Percentiles rank a stretch among this genome's conserved stretches.
Conservation (phyloP, 768 basidiomycete genomes). For the Russula abietina region DNA sequence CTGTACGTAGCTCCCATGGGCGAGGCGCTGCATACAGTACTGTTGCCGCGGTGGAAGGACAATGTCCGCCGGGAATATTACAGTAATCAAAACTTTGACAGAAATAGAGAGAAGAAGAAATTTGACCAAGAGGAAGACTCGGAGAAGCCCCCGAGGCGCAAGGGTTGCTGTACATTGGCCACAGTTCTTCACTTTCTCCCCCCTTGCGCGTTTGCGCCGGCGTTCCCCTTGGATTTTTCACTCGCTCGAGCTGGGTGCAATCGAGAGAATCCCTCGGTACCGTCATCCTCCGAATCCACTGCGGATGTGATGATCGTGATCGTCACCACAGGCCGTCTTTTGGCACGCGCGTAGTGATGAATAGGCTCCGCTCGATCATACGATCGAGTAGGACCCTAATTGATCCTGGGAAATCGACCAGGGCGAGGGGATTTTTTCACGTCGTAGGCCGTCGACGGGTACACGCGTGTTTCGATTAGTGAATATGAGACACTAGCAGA, state of each 20-base stretch:
- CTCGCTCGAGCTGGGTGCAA: background rate
- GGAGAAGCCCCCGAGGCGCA: background rate
- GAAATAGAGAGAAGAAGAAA: background rate
- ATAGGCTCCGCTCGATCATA: background rate
- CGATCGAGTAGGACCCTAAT: background rate
- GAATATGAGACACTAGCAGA: background rate
- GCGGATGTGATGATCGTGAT: no score
- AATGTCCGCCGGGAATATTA: no score
- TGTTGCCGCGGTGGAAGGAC: background rate
- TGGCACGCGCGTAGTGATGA: no score
- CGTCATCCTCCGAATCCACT: background rate
- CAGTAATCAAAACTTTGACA: no score
- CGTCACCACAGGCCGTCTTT: background rate
- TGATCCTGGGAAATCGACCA: background rate
- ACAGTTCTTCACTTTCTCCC: background rate
- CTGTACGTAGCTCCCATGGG: background rate
- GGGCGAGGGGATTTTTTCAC: background rate
- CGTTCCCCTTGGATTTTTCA: no score
- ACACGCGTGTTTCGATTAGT: background rate
- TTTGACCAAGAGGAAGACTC: background rate
- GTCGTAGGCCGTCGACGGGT: background rate
- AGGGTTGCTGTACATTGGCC: background rate
- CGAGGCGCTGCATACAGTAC: background rate
- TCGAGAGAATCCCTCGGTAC: background rate
- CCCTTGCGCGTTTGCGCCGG: no score